Conservation (phyloP, 345 rosid genomes). For the Bretschneidera sinensis region DNA sequence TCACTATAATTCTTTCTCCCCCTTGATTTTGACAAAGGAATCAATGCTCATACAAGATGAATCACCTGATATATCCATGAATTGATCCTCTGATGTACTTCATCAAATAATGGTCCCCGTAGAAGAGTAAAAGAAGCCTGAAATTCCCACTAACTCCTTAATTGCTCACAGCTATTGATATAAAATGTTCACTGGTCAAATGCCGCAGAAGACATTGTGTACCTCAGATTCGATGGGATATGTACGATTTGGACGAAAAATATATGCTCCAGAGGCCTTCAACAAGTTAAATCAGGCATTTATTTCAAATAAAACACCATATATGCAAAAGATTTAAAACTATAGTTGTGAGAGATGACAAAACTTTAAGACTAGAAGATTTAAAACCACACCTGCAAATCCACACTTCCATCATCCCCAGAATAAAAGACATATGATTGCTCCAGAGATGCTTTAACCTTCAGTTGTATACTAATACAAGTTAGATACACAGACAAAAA, state of each 20-base stretch:
- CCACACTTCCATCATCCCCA: constrained; percentile 44
- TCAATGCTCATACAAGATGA: not conserved
- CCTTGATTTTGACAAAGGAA: not conserved
- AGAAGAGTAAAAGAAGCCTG: constrained; percentile 32
- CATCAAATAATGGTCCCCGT: constrained; percentile 58
- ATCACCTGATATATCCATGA: constrained; percentile 68
- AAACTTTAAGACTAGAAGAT: not conserved
- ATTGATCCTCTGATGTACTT: constrained; percentile 56
- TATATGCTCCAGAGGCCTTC: constrained; percentile 68
- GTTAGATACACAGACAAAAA: not conserved
- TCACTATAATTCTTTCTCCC: not conserved
- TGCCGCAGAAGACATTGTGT: constrained; percentile 6
- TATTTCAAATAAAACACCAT: not conserved
- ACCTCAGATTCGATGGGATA: constrained; percentile 40
- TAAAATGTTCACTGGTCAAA: constrained; percentile 1
- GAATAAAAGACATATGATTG: constrained; percentile 52
- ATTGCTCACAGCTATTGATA: constrained; percentile 17
- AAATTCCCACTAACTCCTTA: constrained; percentile 9
- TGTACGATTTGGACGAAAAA: constrained; percentile 54
- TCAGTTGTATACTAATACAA: constrained; percentile 8
- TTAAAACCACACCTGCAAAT: constrained; percentile 29
- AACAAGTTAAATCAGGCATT: constrained; percentile 15
- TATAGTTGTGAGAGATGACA: not conserved
- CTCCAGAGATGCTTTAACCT: constrained; percentile 38
- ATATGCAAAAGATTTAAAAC: not conserved